Percentiles rank a stretch among this genome's conserved stretches.
Conservation (phyloP, 2,329 filamentous ascomycete species). For the Talaromyces sp. region DNA sequence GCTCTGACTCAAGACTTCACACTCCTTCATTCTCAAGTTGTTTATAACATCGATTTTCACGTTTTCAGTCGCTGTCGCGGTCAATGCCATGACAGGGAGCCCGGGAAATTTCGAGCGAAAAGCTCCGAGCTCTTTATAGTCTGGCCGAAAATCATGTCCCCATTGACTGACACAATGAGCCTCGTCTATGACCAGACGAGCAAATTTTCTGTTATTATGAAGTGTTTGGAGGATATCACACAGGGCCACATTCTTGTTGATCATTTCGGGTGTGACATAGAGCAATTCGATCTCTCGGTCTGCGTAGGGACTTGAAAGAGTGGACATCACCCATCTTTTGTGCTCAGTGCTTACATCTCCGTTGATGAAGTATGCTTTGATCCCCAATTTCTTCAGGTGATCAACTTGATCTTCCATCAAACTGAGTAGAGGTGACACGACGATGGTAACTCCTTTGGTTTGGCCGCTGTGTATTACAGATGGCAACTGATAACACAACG, state of each 20-base stretch:
- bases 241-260: constrained; percentile 74
- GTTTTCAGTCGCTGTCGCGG: constrained; percentile 89
- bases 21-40: constrained; percentile 78
- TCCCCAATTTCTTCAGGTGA: constrained; percentile 69
- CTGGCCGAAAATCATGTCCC: constrained; percentile 96
- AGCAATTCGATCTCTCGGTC: constrained; percentile 80
- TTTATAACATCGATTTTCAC: constrained; percentile 89
- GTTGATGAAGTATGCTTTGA: constrained; percentile 79
- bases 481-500: constrained; percentile 91
- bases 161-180: constrained; percentile 99
- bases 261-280: constrained; percentile 96
- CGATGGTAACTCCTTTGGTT: constrained; percentile 80
- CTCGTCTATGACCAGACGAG: constrained; percentile 93
- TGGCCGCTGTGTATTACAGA: constrained; percentile 76
- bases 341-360: constrained; percentile 65
- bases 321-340: constrained; percentile 63
- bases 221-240: constrained; percentile 63
- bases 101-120: constrained; percentile 68
- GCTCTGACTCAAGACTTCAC: constrained; percentile 80
- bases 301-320: constrained; percentile 60
- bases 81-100: constrained; percentile 90
- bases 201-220: constrained; percentile 68
- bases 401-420: constrained; percentile 96
- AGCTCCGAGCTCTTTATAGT: constrained; percentile 83
- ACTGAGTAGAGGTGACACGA: constrained; percentile 91